Percentiles rank a stretch among this genome's conserved stretches.
These are phyloP conservation scores for Hypoxylon subgilvum DNA, from an alignment of 495 filamentous ascomycete genomes.

Conservation along the genomic window DNA sequence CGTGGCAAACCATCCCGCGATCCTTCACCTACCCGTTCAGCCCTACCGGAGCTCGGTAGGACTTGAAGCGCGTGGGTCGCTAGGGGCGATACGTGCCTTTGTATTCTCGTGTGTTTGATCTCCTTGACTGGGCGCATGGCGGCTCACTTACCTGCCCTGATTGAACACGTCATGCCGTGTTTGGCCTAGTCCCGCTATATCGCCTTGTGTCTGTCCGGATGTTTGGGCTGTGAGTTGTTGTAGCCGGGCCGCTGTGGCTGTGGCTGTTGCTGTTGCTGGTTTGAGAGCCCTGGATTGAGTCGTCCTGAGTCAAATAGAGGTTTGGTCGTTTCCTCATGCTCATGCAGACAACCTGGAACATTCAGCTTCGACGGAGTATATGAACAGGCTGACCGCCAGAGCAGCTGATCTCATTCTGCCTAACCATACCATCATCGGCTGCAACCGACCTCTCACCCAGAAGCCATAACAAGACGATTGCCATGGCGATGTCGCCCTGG, in stretches of 20 bases:
- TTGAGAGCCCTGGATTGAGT: too few relatives aligned
- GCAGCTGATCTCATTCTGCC: too few relatives aligned
- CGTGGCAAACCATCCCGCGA: background rate
- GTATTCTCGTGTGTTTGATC: slow-evolving; percentile 8
- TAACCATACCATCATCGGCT: too few relatives aligned
- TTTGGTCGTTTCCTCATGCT: background rate
- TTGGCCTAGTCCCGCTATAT: slow-evolving; percentile 2
- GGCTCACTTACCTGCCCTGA: background rate
- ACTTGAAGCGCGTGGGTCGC: background rate
- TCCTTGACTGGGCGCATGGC: background rate
- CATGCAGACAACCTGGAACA: background rate
- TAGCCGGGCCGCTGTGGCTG: background rate
- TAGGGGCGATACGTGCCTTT: background rate
- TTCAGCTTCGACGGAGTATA: too few relatives aligned
- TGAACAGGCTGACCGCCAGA: too few relatives aligned
- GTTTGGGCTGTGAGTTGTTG: slow-evolving; percentile 2
- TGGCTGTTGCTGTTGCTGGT: background rate
- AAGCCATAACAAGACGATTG: background rate
- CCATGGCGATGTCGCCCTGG: slow-evolving; percentile 28
- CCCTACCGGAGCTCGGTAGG: slow-evolving; percentile 1
- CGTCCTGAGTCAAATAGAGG: slow-evolving; percentile 7
- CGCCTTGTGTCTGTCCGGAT: background rate
- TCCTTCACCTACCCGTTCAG: slow-evolving; percentile 14
- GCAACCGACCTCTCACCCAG: background rate
- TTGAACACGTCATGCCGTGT: slow-evolving; percentile 31